A percentile compares a stretch with the other conserved stretches of the same genome.
Conservation (phyloP, 148 eudicot genomes). For the Polygonum aviculare region DNA sequence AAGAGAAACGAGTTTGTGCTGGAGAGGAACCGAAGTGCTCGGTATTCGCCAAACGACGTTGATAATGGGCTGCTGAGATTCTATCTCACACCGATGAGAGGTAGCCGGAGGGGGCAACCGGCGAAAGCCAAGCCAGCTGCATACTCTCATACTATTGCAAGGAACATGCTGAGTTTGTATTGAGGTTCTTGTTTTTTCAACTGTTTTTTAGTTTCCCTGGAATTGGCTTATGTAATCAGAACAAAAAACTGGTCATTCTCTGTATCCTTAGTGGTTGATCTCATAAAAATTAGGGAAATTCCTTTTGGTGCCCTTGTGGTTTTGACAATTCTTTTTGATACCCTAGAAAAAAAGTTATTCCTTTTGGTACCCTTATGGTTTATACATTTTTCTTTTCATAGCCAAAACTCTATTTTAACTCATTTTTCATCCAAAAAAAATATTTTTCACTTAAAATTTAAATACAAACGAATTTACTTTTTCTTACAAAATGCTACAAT, state of each 20-base stretch:
- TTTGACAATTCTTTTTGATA: too few species aligned
- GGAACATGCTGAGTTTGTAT: constrained; percentile 44
- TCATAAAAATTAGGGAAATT: too few species aligned
- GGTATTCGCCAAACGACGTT: constrained; percentile 39
- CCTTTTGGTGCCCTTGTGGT: too few species aligned
- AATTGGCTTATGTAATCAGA: background rate
- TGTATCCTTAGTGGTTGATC: constrained; percentile 17
- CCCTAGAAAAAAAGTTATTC: too few species aligned
- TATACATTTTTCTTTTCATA: too few species aligned
- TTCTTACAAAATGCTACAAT: too few species aligned
- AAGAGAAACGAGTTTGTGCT: constrained; percentile 34
- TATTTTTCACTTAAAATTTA: too few species aligned
- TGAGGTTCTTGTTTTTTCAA: constrained; percentile 24
- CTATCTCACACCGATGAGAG: constrained; percentile 67
- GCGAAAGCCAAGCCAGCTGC: constrained; percentile 27
- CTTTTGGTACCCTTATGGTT: too few species aligned
- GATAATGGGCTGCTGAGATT: constrained; percentile 71
- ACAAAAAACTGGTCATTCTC: background rate
- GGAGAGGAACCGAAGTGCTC: constrained; percentile 38
- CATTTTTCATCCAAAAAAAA: too few species aligned
- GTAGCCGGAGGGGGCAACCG: constrained; percentile 46
- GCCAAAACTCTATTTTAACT: too few species aligned
- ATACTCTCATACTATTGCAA: constrained; percentile 36
- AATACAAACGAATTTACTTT: too few species aligned
- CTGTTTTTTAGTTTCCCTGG: constrained; percentile 8